Percentiles rank a stretch among this genome's conserved stretches.
These are phyloP conservation scores for Isabelozyma gotoi DNA, from an alignment of 805 yeast species.

Conservation along the genomic window DNA sequence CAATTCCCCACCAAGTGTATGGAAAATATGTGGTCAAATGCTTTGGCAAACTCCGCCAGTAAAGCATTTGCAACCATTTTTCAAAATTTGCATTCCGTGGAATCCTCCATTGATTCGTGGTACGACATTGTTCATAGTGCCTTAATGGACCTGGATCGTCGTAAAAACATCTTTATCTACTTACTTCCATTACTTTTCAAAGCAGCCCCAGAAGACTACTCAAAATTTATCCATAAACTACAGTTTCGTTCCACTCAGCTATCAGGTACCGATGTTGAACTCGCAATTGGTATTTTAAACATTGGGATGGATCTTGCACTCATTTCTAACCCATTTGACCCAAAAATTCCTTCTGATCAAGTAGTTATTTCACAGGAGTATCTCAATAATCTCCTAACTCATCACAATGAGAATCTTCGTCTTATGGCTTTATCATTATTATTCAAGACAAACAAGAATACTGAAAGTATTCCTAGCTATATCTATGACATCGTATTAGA, in stretches of 20 bases:
- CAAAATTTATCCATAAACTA: constrained; percentile 25
- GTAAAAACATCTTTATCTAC: constrained; percentile 55
- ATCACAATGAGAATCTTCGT: constrained; percentile 42
- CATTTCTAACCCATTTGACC: constrained; percentile 6
- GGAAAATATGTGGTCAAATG: constrained; percentile 50
- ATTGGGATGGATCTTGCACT: constrained; percentile 56
- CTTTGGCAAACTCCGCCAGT: constrained; percentile 68
- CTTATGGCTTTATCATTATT: constrained; percentile 60
- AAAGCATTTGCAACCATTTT: constrained; percentile 46
- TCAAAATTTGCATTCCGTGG: too few species aligned
- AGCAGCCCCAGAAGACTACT: constrained; percentile 44
- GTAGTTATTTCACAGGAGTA: constrained; percentile 3
- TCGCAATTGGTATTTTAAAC: constrained; percentile 55
- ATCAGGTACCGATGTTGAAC: constrained; percentile 26
- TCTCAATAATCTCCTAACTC: constrained; percentile 43
- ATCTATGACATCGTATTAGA: constrained; percentile 45
- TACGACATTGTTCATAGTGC: constrained; percentile 30
- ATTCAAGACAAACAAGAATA: constrained; percentile 59
- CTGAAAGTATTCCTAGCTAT: constrained; percentile 51
- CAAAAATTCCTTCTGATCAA: constrained; percentile 2
- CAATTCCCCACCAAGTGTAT: constrained; percentile 49
- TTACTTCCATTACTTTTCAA: constrained; percentile 64
- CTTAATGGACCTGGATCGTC: constrained; percentile 27
- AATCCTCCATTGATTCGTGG: constrained; percentile 54
- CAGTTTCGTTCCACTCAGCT: too few species aligned